Percentiles rank a stretch among this genome's conserved stretches.
These are phyloP conservation scores for Falciphora oryzae DNA, from an alignment of 2,329 filamentous ascomycete species.

Conservation along the genomic window DNA sequence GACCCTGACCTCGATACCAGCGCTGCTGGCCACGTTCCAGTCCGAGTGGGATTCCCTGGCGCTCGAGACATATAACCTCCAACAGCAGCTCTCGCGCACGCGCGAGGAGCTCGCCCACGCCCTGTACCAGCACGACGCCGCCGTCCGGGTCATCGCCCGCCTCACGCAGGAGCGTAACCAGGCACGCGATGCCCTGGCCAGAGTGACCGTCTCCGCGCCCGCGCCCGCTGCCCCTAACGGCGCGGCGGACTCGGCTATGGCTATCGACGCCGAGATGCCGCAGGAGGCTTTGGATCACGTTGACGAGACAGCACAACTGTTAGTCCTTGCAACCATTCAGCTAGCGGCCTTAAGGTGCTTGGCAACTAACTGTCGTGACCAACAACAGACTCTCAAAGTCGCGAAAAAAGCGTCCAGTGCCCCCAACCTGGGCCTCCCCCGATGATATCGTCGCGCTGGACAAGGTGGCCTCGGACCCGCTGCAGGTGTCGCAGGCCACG, in stretches of 20 bases:
- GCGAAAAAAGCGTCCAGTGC: conserved; percentile 82
- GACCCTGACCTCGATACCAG: conserved; percentile 91
- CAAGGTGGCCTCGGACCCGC: conserved; percentile 37
- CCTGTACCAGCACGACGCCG: conserved; percentile 94
- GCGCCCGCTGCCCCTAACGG: conserved; percentile 4
- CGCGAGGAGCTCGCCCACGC: conserved; percentile 90
- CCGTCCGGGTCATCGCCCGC: conserved; percentile 89
- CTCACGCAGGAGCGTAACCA: conserved; percentile 90
- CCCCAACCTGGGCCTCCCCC: conserved; percentile 74
- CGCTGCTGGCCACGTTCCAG: conserved; percentile 89
- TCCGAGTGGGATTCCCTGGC: conserved; percentile 97
- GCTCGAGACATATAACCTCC: conserved; percentile 84
- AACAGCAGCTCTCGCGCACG: conserved; percentile 83
- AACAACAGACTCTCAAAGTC: conserved; percentile 70
- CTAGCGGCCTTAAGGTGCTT: too few relatives aligned
- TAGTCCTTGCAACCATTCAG: neutral
- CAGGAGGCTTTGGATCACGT: conserved; percentile 66
- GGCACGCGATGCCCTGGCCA: conserved; percentile 80
- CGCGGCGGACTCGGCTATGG: conserved; percentile 66
- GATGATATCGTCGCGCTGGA: conserved; percentile 58
- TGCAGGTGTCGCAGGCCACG: conserved; percentile 43
- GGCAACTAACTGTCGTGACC: neutral
- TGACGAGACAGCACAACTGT: conserved; percentile 66
- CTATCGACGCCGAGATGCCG: conserved; percentile 78
- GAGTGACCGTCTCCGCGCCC: conserved; percentile 60